A percentile compares a stretch with the other conserved stretches of the same genome.
phyloP scores from a whole-genome alignment of 2,329 filamentous ascomycete genomes.

The Alternaria longipes region DNA sequence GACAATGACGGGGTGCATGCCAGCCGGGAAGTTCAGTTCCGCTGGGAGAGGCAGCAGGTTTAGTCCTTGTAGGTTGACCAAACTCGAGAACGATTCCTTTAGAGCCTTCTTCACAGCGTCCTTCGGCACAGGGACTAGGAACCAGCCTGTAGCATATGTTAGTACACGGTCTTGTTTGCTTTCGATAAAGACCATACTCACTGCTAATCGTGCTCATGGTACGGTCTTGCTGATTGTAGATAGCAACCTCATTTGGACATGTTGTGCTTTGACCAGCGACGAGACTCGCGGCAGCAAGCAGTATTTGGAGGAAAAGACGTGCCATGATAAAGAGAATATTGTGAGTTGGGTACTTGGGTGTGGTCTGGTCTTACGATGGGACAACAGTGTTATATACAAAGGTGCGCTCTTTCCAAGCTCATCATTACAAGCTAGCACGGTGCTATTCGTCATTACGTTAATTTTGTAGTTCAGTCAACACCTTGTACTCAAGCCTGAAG shows the following conservation, averaged over 20 bases:
- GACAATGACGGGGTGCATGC: constrained; percentile 18
- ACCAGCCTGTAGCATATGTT: constrained; percentile 9
- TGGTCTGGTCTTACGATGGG: not conserved
- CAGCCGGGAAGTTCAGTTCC: constrained; percentile 3
- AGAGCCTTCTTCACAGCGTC: constrained; percentile 14
- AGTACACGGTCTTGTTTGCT: not conserved
- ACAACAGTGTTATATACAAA: constrained; percentile 2
- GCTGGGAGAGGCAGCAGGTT: constrained; percentile 7
- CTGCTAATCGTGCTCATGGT: constrained; percentile 18
- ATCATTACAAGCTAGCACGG: not conserved
- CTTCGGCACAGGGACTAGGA: constrained; percentile 16
- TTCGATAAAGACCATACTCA: not conserved
- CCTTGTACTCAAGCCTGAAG: not conserved
- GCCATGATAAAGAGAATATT: not conserved
- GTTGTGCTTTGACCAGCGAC: constrained; percentile 7
- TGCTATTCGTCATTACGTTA: not conserved
- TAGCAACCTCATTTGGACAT: constrained; percentile 20
- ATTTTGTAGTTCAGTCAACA: not conserved
- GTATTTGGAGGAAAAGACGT: constrained; percentile 4
- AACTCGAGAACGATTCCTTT: constrained; percentile 6
- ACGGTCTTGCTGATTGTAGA: constrained; percentile 16
- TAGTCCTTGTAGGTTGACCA: constrained; percentile 9
- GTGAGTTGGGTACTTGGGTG: not conserved
- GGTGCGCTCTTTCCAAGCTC: not conserved
- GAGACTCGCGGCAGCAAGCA: constrained; percentile 7